Percentiles rank a stretch among this genome's conserved stretches.
Conservation (phyloP, 176 grass and related monocot species). For the Oryza coarctata region DNA sequence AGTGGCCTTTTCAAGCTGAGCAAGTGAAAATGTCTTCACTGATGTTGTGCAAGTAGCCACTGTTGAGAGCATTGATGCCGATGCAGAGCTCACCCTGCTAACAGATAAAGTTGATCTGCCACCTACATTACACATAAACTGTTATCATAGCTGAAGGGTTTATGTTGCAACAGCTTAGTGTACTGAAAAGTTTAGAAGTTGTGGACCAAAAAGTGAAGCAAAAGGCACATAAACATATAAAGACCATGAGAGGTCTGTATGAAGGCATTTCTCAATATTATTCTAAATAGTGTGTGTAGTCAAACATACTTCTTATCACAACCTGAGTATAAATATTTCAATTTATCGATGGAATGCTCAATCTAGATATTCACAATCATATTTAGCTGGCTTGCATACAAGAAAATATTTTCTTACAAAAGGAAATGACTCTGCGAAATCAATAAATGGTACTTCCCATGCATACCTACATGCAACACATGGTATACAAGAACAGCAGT, state of each 20-base stretch:
- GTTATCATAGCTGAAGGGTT: conserved; percentile 7
- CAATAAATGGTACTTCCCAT: conserved; percentile 10
- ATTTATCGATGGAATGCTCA: not conserved
- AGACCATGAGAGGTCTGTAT: not conserved
- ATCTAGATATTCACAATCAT: not conserved
- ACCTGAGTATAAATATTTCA: not conserved
- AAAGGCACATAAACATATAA: not conserved
- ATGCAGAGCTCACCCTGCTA: conserved; percentile 65
- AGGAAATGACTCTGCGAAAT: not conserved
- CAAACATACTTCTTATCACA: not conserved
- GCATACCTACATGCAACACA: conserved; percentile 13
- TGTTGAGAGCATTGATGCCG: conserved; percentile 65
- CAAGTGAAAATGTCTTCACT: conserved; percentile 72
- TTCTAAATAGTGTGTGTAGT: not conserved
- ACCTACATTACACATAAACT: conserved; percentile 47
- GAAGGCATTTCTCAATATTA: not conserved
- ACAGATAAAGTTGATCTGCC: conserved; percentile 64
- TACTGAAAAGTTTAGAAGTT: conserved; percentile 8
- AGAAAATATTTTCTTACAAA: not conserved
- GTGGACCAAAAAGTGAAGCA: not conserved
- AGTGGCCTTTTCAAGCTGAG: conserved; percentile 82
- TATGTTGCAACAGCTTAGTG: conserved; percentile 1
- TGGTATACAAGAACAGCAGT: not conserved
- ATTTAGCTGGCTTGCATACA: not conserved
- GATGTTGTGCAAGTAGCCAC: conserved; percentile 64